Base-by-base conservation (phyloP, 2,329 filamentous ascomycete species). In the Acrocalymma vagum region DNA sequence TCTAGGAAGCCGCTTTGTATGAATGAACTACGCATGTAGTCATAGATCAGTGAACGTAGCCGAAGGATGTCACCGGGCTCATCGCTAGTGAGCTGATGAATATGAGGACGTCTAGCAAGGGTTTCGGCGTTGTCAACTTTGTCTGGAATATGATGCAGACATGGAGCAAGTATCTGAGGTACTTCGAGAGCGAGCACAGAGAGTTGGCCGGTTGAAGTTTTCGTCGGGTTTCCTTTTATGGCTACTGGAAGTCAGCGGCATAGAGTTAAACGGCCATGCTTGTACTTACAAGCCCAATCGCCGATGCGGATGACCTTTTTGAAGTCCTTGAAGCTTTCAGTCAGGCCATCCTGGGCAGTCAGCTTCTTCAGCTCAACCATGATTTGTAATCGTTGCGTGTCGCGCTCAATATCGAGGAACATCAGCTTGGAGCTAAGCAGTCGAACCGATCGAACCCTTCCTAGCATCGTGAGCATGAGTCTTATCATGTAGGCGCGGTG, bases 61-160 rank as follows among this genome's bases (percentile, higher is more conserved):
- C 85, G 81, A 34, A 97, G 74, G 2, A 85, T 83, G 60, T 94
- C 84, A 9, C 84, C 76, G 3, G 84, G 79, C 25, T 80, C 73
- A 22, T 78, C 79, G 66, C 93, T 88, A 41, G 93, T 85, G 20
- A 96, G 80, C 69, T 95, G 83, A 69, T 96, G 90, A 25, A 96
- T 80, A 72, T 97, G 92, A 15, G 90, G 89, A 53, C 87, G 84
- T 48, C 87, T 83, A 25, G 87, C 85, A 52, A 84, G 84, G 23
- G 83, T 87, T 67, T 93, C 88, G 27, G 82, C 78, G 62, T 91
- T 84, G 31, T 79, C 78, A 31, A 95, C 75, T 39, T 79, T 79
- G 22, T 84, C 77, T 0, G 94, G 94, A 10, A 96, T 78, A 51
- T 87, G 85, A 54, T 93, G 88, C 45, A 96, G 77, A 54, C 87